These are phyloP conservation scores for Houttuynia cordata DNA, from an alignment of 164 flowering plant species.

Conservation along the genomic window DNA sequence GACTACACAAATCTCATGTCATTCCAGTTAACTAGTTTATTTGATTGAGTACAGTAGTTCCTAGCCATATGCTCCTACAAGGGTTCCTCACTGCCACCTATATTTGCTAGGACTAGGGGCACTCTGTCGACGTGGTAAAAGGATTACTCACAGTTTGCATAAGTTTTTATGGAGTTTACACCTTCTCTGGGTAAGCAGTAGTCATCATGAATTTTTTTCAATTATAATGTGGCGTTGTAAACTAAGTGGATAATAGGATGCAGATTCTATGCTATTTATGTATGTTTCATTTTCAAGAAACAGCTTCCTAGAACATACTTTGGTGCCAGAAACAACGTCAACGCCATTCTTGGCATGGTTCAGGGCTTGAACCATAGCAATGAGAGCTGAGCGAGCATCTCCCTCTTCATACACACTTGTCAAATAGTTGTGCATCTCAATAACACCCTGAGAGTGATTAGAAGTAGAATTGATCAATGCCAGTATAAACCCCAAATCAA, in stretches of 20 bases:
- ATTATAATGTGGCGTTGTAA: no score
- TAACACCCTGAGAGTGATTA: conserved; percentile 49
- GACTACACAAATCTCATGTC: no score
- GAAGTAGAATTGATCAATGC: conserved; percentile 4
- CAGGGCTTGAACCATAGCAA: conserved; percentile 96
- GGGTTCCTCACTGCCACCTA: no score
- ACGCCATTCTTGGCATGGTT: conserved; percentile 97
- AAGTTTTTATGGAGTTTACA: no score
- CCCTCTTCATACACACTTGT: conserved; percentile 99
- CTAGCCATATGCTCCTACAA: no score
- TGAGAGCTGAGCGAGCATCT: conserved; percentile 98
- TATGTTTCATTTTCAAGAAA: background rate
- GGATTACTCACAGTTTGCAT: no score
- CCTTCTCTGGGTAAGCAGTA: no score
- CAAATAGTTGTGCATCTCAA: conserved; percentile 97
- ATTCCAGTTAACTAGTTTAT: no score
- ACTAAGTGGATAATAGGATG: background rate
- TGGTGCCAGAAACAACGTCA: conserved; percentile 90
- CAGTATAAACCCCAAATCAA: background rate
- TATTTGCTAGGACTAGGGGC: no score
- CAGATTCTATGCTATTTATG: background rate
- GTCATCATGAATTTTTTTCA: no score
- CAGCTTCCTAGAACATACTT: conserved; percentile 28
- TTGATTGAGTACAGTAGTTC: no score
- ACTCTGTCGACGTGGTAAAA: no score